Conservation (phyloP, 192 early-diverging fungal species). For the Coemansia sp. region DNA sequence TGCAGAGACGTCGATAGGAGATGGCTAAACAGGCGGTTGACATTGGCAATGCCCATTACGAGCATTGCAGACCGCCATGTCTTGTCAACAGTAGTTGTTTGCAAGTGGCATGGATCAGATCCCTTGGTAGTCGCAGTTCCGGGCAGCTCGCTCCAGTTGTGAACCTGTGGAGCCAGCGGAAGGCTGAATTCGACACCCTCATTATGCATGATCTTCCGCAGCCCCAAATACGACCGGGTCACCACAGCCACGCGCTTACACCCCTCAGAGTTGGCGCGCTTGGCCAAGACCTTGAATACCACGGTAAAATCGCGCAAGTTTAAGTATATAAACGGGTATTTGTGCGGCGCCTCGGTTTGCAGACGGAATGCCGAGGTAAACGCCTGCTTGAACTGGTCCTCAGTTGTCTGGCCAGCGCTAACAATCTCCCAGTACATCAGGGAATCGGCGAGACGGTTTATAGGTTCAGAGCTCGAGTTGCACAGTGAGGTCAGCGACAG, state of each 20-base stretch:
- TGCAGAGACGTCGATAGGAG: slow-evolving; percentile 13
- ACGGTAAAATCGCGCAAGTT: slow-evolving; percentile 31
- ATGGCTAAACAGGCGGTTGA: slow-evolving; percentile 25
- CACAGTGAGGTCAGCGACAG: slow-evolving; percentile 31
- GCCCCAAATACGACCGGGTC: slow-evolving; percentile 36
- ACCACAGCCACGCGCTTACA: slow-evolving; percentile 29
- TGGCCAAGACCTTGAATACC: slow-evolving; percentile 29
- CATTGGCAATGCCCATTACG: slow-evolving; percentile 24
- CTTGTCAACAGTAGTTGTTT: slow-evolving; percentile 29
- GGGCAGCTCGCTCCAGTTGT: slow-evolving; percentile 32
- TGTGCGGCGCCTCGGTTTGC: slow-evolving; percentile 19
- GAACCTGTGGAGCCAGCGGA: slow-evolving; percentile 38
- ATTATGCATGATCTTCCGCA: slow-evolving; percentile 25
- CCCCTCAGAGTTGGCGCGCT: not conserved
- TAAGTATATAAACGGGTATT: slow-evolving; percentile 45
- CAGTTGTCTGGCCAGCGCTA: not conserved
- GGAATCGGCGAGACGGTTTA: slow-evolving; percentile 28
- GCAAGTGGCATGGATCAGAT: slow-evolving; percentile 16
- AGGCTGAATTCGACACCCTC: slow-evolving; percentile 31
- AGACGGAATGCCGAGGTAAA: slow-evolving; percentile 26
- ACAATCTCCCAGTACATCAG: slow-evolving; percentile 32
- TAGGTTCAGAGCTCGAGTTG: not conserved
- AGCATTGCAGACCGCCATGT: slow-evolving; percentile 42
- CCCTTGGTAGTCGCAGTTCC: not conserved
- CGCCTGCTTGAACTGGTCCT: slow-evolving; percentile 31